phyloP scores from a whole-genome alignment of 371 early-diverging fungal genomes.

The Syncephalastrum monosporum region DNA sequence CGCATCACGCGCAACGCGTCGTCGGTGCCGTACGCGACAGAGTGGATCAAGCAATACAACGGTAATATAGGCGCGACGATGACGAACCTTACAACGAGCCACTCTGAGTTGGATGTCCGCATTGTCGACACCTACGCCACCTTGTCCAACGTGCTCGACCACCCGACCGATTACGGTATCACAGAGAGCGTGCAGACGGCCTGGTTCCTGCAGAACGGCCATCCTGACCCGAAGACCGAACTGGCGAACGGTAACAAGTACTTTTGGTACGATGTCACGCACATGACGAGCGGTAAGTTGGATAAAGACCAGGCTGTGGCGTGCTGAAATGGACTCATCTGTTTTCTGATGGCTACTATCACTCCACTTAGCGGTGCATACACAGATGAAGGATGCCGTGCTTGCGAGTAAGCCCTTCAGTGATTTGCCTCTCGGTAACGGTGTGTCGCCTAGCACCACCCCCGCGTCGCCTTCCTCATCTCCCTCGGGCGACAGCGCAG shows the following conservation, averaged over 20 bases:
- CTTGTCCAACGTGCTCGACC: background rate
- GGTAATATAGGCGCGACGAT: background rate
- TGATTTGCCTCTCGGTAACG: too few species aligned
- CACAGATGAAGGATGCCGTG: too few species aligned
- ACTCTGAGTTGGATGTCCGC: background rate
- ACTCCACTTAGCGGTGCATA: too few species aligned
- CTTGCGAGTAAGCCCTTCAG: too few species aligned
- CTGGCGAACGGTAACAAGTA: constrained; percentile 2
- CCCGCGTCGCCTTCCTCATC: too few species aligned
- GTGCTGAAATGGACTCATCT: too few species aligned
- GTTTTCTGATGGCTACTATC: too few species aligned
- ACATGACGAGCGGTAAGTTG: constrained; percentile 4
- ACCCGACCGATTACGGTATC: constrained; percentile 9
- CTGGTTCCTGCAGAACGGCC: too few species aligned
- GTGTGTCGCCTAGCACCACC: too few species aligned
- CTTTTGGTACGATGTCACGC: constrained; percentile 12
- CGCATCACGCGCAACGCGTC: background rate
- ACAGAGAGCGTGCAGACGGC: background rate
- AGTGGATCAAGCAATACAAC: constrained; percentile 13
- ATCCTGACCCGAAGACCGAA: too few species aligned
- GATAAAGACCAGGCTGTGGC: too few species aligned
- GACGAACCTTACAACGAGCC: background rate
- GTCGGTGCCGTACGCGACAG: background rate
- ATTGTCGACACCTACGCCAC: constrained; percentile 8
- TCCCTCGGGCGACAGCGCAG: too few species aligned